These are phyloP conservation scores for Durusdinium trenchii DNA, from an alignment of 73 alveolate genomes.

Conservation along the genomic window DNA sequence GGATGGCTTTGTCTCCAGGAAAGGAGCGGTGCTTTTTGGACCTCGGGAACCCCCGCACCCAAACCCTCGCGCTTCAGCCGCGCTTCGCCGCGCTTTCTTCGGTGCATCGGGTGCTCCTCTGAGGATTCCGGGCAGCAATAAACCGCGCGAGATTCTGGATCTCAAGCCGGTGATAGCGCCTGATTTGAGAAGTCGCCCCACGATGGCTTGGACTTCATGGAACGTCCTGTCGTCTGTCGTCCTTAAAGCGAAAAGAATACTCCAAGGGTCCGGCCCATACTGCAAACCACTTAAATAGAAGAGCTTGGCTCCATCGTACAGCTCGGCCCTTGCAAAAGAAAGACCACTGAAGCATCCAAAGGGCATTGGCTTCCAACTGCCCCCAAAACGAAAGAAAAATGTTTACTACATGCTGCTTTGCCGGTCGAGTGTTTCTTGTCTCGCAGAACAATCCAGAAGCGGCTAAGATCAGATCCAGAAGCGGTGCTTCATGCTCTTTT, in stretches of 20 bases:
- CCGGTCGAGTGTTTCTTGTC: too few relatives aligned
- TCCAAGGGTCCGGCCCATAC: slow-evolving; percentile 95
- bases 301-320: slow-evolving; percentile 99
- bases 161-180: slow-evolving; percentile 96
- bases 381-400: too few relatives aligned
- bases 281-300: slow-evolving; percentile 99
- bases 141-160: slow-evolving; percentile 98
- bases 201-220: slow-evolving; percentile 16
- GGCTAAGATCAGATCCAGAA: slow-evolving; percentile 44
- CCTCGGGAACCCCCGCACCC: not conserved
- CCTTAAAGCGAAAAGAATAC: not conserved
- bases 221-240: slow-evolving; percentile 96
- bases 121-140: slow-evolving; percentile 96
- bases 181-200: not conserved
- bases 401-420: too few relatives aligned
- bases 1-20: slow-evolving; percentile 94
- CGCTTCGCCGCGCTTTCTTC: too few relatives aligned
- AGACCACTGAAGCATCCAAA: not conserved
- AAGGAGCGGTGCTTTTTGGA: slow-evolving; percentile 47
- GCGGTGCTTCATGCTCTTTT: slow-evolving; percentile 97
- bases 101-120: not conserved
- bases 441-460: not conserved
- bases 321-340: slow-evolving; percentile 97
- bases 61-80: not conserved
- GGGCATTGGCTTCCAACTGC: not conserved